Evolutionary conservation across 1,139 yeast species (phyloP).

Genomic region (Hyphopichia pseudoburtonii): DNA sequence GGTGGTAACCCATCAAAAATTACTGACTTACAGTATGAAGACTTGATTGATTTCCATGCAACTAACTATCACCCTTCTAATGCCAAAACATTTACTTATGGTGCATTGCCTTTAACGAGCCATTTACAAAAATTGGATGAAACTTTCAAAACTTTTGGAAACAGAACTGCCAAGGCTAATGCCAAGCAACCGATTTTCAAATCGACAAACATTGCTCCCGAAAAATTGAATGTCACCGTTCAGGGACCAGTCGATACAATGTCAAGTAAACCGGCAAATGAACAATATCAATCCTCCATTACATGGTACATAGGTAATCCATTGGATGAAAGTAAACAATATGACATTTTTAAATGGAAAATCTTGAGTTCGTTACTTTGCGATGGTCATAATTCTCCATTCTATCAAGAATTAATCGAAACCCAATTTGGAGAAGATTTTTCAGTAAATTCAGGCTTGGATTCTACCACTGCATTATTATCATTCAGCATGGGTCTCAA

Average conservation of each 20-base stretch:
- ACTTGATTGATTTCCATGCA: conserved; percentile 72
- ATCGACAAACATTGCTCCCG: conserved; percentile 1
- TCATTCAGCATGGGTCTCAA: conserved; percentile 85
- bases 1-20: conserved; percentile 93
- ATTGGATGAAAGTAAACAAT: conserved; percentile 47
- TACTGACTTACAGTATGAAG: conserved; percentile 71
- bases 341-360: conserved; percentile 72
- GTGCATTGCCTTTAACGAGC: conserved; percentile 63
- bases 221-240: conserved; percentile 29
- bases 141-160: conserved; percentile 55
- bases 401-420: conserved; percentile 83
- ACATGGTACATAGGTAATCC: conserved; percentile 89
- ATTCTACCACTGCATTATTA: conserved; percentile 74
- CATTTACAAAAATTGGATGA: conserved; percentile 61
- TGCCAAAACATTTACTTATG: conserved; percentile 84
- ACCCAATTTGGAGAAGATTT: conserved; percentile 84
- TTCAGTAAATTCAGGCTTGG: conserved; percentile 85
- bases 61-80: conserved; percentile 87
- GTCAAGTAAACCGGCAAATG: conserved; percentile 56
- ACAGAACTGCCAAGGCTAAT: conserved; percentile 28
- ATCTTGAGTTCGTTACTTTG: conserved; percentile 69
- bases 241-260: conserved; percentile 85
- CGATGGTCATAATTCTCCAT: conserved; percentile 91
- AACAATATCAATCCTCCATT: conserved; percentile 75
- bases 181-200: conserved; percentile 30